These are phyloP conservation scores for Alternaria brassicae DNA, from an alignment of 2,329 filamentous ascomycete genomes.

Conservation along the genomic window DNA sequence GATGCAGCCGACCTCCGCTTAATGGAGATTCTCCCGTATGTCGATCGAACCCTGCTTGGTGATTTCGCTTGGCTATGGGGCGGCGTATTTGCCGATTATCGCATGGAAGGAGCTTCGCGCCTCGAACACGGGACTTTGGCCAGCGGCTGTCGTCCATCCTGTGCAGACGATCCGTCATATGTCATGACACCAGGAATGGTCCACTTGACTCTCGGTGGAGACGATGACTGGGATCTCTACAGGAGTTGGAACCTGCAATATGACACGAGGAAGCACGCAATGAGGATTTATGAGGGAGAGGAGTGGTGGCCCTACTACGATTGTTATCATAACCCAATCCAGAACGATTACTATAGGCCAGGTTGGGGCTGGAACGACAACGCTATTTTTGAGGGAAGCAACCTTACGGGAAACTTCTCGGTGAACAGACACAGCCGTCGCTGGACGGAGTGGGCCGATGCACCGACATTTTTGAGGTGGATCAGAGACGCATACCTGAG, in stretches of 20 bases:
- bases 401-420: background rate
- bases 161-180: background rate
- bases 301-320: background rate
- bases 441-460: constrained; percentile 10
- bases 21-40: constrained; percentile 26
- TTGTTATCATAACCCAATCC: background rate
- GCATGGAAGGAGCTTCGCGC: background rate
- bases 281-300: constrained; percentile 20
- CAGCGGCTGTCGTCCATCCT: no score
- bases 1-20: constrained; percentile 17
- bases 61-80: constrained; percentile 20
- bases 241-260: constrained; percentile 20
- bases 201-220: constrained; percentile 19
- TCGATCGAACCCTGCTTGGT: constrained; percentile 10
- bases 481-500: constrained; percentile 16
- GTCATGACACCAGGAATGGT: constrained; percentile 13
- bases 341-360: no score
- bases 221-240: constrained; percentile 18
- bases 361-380: background rate
- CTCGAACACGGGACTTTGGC: no score
- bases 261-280: constrained; percentile 17
- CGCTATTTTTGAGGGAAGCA: background rate
- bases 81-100: background rate
- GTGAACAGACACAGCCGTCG: background rate
- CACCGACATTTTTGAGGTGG: constrained; percentile 14